Evolutionary conservation across 2,329 filamentous ascomycete species (phyloP).

Genomic region (Fusarium camptoceras): DNA sequence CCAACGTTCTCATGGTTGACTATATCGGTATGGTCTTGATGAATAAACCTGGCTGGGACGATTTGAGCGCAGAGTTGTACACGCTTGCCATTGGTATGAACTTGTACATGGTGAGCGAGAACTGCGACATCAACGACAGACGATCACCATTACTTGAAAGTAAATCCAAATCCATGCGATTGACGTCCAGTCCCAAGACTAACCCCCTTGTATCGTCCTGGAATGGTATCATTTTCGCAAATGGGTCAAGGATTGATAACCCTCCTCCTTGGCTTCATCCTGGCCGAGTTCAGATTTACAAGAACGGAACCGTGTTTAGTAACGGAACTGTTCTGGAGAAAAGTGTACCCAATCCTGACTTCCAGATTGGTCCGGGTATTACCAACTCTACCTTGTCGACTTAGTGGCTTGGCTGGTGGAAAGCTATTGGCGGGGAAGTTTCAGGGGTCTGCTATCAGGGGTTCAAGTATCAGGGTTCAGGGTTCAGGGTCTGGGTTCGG

Average conservation of each 20-base stretch:
- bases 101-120: background rate
- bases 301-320: background rate
- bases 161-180: background rate
- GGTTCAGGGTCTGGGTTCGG: background rate
- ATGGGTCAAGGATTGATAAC: background rate
- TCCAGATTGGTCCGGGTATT: background rate
- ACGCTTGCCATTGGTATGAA: background rate
- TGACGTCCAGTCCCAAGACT: background rate
- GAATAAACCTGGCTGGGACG: background rate
- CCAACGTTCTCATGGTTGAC: background rate
- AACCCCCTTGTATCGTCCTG: background rate
- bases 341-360: background rate
- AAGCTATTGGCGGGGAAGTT: background rate
- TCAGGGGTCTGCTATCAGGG: too few species aligned
- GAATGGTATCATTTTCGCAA: constrained; percentile 1
- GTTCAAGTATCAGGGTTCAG: background rate
- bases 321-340: background rate
- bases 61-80: background rate
- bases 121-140: background rate
- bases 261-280: background rate
- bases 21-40: background rate
- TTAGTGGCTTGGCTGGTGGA: background rate
- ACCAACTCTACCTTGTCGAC: background rate
- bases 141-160: background rate
- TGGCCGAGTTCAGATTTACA: background rate